Base-by-base conservation (phyloP, 352 stramenopile species). In the Halophytophthora batemanensis region DNA sequence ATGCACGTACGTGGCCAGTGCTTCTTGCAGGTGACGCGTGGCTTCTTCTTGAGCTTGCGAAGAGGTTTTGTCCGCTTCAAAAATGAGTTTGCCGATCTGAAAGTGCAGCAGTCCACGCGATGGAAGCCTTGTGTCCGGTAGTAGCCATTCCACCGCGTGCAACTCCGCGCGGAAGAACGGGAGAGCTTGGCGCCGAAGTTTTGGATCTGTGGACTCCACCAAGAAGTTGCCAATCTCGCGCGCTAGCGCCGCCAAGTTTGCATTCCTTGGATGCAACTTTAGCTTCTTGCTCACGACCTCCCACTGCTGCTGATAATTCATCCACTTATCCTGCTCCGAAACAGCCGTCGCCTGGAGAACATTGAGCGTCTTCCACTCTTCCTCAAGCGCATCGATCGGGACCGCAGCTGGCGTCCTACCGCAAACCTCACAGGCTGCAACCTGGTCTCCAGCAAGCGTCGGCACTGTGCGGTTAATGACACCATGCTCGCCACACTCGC, bases 151-250 rank as follows among this genome's bases (percentile, higher is more conserved):
- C 1, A 72, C 64, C 6, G 73, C 64, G 0, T 17, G 23, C 6
- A 81, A 46, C 21, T 84, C 73, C 15, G 48, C 46, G 7, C 51
- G 3, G 12, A 68, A 71, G 34, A 65, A 71, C 3, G 37, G n/a
- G 6, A 73, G 35, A 17, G 69, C 52, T 15, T 53, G 22, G 2
- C 6, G 28, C 13, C 38, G 53, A 25, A 65, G 46, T 23, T 59
- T 45, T 12, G 12, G 6, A 6, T 37, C 41, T 1, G 23, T 55
- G 7, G 55, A 14, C 49, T 55, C 45, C 11, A 72, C 6, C 11
- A 80, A 38, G 47, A 78, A 83, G 35, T 76, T 78, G 12, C 64
- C 61, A 14, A 77, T 67, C 2, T 77, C 54, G 10, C 71, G 66
- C 2, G 55, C 64, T 14, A 74, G 23, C 7, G 14, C 50, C 34